These are phyloP conservation scores for Penicillium bialowiezense DNA, from an alignment of 495 filamentous ascomycete genomes.

Conservation along the genomic window DNA sequence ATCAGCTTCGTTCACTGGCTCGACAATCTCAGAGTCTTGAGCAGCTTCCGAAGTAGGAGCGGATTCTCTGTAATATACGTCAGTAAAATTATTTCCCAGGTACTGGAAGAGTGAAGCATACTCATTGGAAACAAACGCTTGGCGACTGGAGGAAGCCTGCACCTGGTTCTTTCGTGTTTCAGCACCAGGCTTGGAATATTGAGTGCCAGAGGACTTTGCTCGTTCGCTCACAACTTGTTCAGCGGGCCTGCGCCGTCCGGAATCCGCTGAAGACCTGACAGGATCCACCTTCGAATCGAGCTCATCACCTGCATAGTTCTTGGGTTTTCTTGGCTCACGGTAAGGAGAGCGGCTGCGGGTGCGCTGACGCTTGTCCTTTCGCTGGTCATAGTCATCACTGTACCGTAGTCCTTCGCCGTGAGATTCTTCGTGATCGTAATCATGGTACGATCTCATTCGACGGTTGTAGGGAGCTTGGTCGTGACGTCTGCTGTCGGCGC, in stretches of 20 bases:
- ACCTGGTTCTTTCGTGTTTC: slow-evolving; percentile 63
- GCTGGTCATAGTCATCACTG: slow-evolving; percentile 58
- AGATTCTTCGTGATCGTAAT: slow-evolving; percentile 60
- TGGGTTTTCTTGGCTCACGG: slow-evolving; percentile 41
- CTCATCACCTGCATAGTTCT: slow-evolving; percentile 41
- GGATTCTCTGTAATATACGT: slow-evolving; percentile 12
- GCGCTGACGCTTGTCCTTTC: slow-evolving; percentile 59
- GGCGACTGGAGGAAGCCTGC: slow-evolving; percentile 35
- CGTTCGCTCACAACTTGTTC: slow-evolving; percentile 70
- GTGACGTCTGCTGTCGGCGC: slow-evolving; percentile 34
- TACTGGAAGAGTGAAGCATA: slow-evolving; percentile 30
- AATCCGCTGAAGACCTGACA: slow-evolving; percentile 16
- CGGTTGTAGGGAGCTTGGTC: slow-evolving; percentile 27
- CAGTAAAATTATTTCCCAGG: slow-evolving; percentile 1
- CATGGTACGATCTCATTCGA: slow-evolving; percentile 54
- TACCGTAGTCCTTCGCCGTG: slow-evolving; percentile 46
- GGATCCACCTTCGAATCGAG: slow-evolving; percentile 22
- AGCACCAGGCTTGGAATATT: slow-evolving; percentile 58
- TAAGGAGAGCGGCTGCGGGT: slow-evolving; percentile 62
- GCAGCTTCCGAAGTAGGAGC: slow-evolving; percentile 10
- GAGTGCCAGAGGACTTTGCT: slow-evolving; percentile 55
- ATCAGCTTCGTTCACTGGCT: slow-evolving; percentile 69
- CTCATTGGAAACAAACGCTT: slow-evolving; percentile 33
- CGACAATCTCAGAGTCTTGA: slow-evolving; percentile 33
- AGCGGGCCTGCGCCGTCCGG: slow-evolving; percentile 34